phyloP scores from a whole-genome alignment of 805 yeast genomes.

The Diddensiella santjacobensis region DNA sequence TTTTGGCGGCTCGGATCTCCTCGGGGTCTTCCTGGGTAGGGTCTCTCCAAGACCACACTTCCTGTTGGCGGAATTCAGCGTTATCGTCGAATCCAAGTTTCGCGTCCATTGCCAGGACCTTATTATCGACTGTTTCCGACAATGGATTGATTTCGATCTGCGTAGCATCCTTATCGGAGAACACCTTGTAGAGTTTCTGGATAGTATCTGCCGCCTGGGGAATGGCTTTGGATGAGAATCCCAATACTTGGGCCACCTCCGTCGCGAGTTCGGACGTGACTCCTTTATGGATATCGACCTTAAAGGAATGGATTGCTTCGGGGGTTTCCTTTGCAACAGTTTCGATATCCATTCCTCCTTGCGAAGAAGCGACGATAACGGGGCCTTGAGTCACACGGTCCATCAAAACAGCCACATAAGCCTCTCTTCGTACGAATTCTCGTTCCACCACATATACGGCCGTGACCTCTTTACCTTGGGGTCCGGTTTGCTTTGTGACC shows the following conservation, averaged over 20 bases:
- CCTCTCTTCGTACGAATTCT: conserved; percentile 90
- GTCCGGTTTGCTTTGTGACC: conserved; percentile 97
- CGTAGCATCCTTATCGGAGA: conserved; percentile 89
- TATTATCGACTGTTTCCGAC: conserved; percentile 85
- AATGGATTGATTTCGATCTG: conserved; percentile 98
- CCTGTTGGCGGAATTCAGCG: conserved; percentile 91
- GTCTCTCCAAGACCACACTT: conserved; percentile 96
- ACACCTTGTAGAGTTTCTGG: conserved; percentile 82
- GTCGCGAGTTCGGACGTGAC: conserved; percentile 73
- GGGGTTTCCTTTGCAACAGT: conserved; percentile 94
- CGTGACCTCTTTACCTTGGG: conserved; percentile 93
- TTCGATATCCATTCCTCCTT: conserved; percentile 99
- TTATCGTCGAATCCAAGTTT: conserved; percentile 97
- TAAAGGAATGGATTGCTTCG: conserved; percentile 83
- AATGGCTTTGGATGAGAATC: conserved; percentile 72
- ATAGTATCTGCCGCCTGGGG: conserved; percentile 86
- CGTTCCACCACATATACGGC: conserved; percentile 96
- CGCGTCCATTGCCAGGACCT: conserved; percentile 98
- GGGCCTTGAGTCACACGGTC: conserved; percentile 91
- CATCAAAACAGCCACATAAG: conserved; percentile 89
- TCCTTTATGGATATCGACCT: conserved; percentile 72
- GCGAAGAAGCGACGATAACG: conserved; percentile 89
- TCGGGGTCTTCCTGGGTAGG: conserved; percentile 96
- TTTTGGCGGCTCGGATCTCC: conserved; percentile 87
- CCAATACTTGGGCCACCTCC: conserved; percentile 74